A percentile compares a stretch with the other conserved stretches of the same genome.
Evolutionary conservation across 257 asterid species (phyloP).

Genomic region (Nicotiana paniculata): DNA sequence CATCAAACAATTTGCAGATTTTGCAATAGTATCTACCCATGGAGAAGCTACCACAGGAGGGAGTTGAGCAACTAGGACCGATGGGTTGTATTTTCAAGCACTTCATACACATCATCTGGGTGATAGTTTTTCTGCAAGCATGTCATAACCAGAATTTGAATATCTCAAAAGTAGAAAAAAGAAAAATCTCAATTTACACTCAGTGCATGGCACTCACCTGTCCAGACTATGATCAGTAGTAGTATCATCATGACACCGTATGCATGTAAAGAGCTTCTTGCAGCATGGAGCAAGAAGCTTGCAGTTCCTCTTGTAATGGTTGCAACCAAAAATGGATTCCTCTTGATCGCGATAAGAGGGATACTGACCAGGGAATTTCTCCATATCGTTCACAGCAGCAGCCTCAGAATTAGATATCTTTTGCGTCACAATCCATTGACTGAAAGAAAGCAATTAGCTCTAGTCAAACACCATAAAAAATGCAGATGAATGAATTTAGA

Average conservation of each 20-base stretch:
- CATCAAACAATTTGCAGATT: slow-evolving; percentile 78
- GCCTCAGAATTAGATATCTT: slow-evolving; percentile 33
- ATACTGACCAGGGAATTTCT: slow-evolving; percentile 51
- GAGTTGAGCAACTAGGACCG: slow-evolving; percentile 45
- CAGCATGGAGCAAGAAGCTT: slow-evolving; percentile 79
- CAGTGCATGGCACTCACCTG: slow-evolving; percentile 38
- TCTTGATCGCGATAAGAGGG: slow-evolving; percentile 61
- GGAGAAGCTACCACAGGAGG: slow-evolving; percentile 52
- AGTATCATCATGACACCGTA: slow-evolving; percentile 83
- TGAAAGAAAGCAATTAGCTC: slow-evolving; percentile 18
- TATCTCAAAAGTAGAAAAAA: slow-evolving; percentile 1
- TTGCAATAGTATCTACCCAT: slow-evolving; percentile 80
- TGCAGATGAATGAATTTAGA: neutral
- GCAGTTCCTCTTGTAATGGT: slow-evolving; percentile 77
- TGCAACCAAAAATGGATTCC: slow-evolving; percentile 52
- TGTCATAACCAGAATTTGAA: slow-evolving; percentile 18
- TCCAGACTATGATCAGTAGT: slow-evolving; percentile 63
- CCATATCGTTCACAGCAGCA: slow-evolving; percentile 29
- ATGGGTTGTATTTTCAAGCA: slow-evolving; percentile 67
- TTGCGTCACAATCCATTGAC: slow-evolving; percentile 67
- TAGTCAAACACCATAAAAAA: slow-evolving; percentile 12
- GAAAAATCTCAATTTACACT: neutral
- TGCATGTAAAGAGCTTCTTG: slow-evolving; percentile 69
- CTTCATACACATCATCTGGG: slow-evolving; percentile 88
- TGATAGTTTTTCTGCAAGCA: slow-evolving; percentile 55